Conservation (phyloP, 495 filamentous ascomycete genomes). For the Oleoguttula mirabilis region DNA sequence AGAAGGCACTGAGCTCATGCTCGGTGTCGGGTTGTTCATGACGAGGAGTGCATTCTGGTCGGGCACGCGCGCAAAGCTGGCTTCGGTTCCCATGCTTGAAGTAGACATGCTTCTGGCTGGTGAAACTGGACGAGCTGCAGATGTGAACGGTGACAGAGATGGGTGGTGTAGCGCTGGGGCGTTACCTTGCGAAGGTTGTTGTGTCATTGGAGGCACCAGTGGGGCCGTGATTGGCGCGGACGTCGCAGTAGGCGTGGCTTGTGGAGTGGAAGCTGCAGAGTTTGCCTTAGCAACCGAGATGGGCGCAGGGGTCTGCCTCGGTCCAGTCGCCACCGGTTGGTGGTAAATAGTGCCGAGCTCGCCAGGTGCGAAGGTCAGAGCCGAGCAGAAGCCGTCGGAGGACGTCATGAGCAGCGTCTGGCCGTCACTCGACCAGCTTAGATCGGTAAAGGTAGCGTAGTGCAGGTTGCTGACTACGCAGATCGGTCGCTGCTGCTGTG, state of each 20-base stretch:
- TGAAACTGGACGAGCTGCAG: constrained; percentile 38
- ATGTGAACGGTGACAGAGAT: constrained; percentile 45
- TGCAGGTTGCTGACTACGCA: constrained; percentile 93
- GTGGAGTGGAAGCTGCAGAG: constrained; percentile 20
- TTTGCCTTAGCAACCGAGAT: constrained; percentile 15
- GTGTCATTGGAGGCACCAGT: constrained; percentile 1
- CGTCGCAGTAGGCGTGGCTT: constrained; percentile 19
- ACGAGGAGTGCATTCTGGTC: constrained; percentile 19
- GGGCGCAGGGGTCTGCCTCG: constrained; percentile 11
- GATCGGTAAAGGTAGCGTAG: constrained; percentile 91
- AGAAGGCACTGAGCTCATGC: constrained; percentile 25
- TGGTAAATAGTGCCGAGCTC: constrained; percentile 83
- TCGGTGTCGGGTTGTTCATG: constrained; percentile 27
- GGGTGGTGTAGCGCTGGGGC: constrained; percentile 18
- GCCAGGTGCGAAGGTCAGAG: constrained; percentile 67
- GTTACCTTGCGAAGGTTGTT: constrained; percentile 9
- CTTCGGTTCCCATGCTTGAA: constrained; percentile 62
- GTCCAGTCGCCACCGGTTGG: constrained; percentile 15
- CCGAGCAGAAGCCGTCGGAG: constrained; percentile 94
- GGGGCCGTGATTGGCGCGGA: constrained; percentile 10
- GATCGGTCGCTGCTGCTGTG: constrained; percentile 86
- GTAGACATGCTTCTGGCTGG: constrained; percentile 72
- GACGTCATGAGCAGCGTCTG: constrained; percentile 88
- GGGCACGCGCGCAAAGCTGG: constrained; percentile 26
- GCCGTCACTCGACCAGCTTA: constrained; percentile 91